A percentile compares a stretch with the other conserved stretches of the same genome.
Conservation (phyloP, 345 rosid species). For the Eucalyptus viminalis region DNA sequence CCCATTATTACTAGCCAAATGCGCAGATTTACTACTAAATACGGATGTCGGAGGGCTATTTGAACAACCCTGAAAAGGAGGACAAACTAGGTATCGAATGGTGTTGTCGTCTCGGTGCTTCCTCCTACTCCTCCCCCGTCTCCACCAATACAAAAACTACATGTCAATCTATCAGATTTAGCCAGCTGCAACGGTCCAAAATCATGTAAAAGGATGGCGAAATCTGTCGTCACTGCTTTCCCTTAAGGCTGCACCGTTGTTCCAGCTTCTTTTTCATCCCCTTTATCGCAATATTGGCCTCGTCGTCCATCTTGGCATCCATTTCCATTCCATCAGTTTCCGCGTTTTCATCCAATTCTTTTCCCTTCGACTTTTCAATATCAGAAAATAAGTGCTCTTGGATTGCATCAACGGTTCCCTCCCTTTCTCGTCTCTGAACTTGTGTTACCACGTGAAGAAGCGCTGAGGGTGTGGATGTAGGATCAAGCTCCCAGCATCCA, state of each 20-base stretch:
- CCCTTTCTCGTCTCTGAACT: not conserved
- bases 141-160: not conserved
- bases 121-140: not conserved
- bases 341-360: not conserved
- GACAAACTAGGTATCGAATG: not conserved
- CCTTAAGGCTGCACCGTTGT: not conserved
- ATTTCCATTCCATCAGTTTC: not conserved
- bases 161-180: not conserved
- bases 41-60: not conserved
- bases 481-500: constrained; percentile 59
- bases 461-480: constrained; percentile 42
- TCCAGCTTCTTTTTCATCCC: not conserved
- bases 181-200: not conserved
- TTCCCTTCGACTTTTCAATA: not conserved
- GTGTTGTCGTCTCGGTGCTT: not conserved
- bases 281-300: not conserved
- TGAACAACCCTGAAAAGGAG: not conserved
- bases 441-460: constrained; percentile 19
- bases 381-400: not conserved
- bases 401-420: not conserved
- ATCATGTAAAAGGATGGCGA: not conserved
- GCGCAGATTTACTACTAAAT: not conserved
- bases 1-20: not conserved
- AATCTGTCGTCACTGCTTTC: not conserved
- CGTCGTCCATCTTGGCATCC: not conserved